These are phyloP conservation scores for Trichophaea hybrida DNA, from an alignment of 2,329 filamentous ascomycete species.

Conservation along the genomic window DNA sequence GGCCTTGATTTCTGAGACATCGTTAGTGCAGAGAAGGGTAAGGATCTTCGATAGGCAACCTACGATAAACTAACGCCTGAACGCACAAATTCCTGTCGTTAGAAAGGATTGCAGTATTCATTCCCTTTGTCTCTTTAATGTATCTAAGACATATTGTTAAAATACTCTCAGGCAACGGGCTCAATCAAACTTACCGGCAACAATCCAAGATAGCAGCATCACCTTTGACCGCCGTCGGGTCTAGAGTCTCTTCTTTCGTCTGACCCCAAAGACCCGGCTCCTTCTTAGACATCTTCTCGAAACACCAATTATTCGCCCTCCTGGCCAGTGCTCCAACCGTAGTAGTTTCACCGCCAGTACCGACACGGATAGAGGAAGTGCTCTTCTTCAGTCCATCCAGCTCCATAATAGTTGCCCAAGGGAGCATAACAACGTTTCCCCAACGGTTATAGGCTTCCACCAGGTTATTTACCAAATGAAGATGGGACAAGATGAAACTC, in stretches of 20 bases:
- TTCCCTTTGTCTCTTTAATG: conserved; percentile 4
- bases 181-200: conserved; percentile 13
- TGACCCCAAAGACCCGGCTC: conserved; percentile 21
- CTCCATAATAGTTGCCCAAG: conserved; percentile 21
- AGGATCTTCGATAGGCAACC: neutral
- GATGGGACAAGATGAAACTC: conserved; percentile 21
- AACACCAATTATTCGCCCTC: conserved; percentile 18
- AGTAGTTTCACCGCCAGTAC: neutral
- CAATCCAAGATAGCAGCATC: conserved; percentile 23
- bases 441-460: conserved; percentile 12
- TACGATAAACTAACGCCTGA: conserved; percentile 20
- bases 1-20: conserved; percentile 12
- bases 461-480: conserved; percentile 19
- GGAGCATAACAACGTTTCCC: conserved; percentile 19
- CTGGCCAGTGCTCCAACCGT: conserved; percentile 12
- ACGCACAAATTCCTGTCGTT: conserved; percentile 22
- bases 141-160: neutral
- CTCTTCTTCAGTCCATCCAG: conserved; percentile 22
- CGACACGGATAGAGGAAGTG: neutral
- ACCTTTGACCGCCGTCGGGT: conserved; percentile 9
- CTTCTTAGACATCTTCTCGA: conserved; percentile 8
- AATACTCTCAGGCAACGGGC: neutral
- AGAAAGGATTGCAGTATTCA: conserved; percentile 16
- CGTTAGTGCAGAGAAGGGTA: neutral
- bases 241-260: conserved; percentile 17